Conservation (phyloP, 1,284 basidiomycete genomes). For the Testicularia cyperi region DNA sequence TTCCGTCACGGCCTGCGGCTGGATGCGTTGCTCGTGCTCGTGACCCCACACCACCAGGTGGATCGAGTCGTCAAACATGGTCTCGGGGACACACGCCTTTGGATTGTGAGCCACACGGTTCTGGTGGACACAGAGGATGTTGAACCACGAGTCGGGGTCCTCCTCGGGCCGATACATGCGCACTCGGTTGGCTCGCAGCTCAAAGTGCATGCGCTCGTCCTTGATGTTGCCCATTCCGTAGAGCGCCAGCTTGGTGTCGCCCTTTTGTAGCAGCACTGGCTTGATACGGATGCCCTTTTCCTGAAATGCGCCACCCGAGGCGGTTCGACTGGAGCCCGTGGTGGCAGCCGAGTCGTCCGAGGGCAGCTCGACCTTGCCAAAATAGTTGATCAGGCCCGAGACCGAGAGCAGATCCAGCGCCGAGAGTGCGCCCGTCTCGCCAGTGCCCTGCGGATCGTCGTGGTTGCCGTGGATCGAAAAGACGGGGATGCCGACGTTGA, state of each 20-base stretch:
- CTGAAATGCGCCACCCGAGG: slow-evolving; percentile 65
- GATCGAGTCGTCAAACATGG: slow-evolving; percentile 93
- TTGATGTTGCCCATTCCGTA: slow-evolving; percentile 97
- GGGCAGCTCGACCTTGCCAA: slow-evolving; percentile 75
- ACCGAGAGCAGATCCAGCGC: slow-evolving; percentile 93
- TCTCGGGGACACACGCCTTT: slow-evolving; percentile 88
- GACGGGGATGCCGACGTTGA: slow-evolving; percentile 90
- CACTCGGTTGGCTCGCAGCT: slow-evolving; percentile 87
- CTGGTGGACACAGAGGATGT: slow-evolving; percentile 89
- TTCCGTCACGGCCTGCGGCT: slow-evolving; percentile 84
- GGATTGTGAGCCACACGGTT: slow-evolving; percentile 93
- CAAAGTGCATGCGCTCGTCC: slow-evolving; percentile 92
- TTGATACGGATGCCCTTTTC: slow-evolving; percentile 79
- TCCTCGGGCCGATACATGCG: slow-evolving; percentile 92
- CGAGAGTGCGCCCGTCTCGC: slow-evolving; percentile 81
- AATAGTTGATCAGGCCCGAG: slow-evolving; percentile 92
- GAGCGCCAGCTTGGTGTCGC: slow-evolving; percentile 78
- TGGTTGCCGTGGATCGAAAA: slow-evolving; percentile 99
- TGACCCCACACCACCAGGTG: slow-evolving; percentile 97
- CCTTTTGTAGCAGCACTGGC: slow-evolving; percentile 87
- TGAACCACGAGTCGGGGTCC: slow-evolving; percentile 80
- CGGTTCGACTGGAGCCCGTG: slow-evolving; percentile 38
- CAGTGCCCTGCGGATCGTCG: slow-evolving; percentile 96
- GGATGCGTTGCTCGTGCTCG: slow-evolving; percentile 93
- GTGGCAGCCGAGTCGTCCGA: slow-evolving; percentile 25